Percentiles rank a stretch among this genome's conserved stretches.
phyloP scores from a whole-genome alignment of 257 asterid genomes.

The Nicotiana attenuata region DNA sequence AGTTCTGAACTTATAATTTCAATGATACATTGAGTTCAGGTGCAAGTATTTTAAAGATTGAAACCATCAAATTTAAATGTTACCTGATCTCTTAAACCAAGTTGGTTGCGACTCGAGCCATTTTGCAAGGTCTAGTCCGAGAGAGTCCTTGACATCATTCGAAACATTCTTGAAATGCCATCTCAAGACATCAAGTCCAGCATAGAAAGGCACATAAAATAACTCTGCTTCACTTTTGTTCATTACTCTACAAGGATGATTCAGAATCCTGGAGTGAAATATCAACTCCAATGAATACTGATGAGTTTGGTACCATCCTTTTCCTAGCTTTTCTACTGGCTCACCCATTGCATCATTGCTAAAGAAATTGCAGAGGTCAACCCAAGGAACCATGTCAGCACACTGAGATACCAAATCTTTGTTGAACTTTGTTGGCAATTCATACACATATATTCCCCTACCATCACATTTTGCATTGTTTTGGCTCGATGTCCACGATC shows the following conservation, averaged over 20 bases:
- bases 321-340: constrained; percentile 37
- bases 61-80: not conserved
- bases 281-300: constrained; percentile 71
- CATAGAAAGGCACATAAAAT: constrained; percentile 65
- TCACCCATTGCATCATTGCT: constrained; percentile 52
- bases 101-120: constrained; percentile 52
- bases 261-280: constrained; percentile 44
- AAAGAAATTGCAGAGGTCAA: constrained; percentile 37
- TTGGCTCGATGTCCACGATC: constrained; percentile 40
- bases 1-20: not conserved
- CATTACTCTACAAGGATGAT: constrained; percentile 62
- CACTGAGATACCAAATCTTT: constrained; percentile 50
- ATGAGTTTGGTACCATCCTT: constrained; percentile 56
- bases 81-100: constrained; percentile 47
- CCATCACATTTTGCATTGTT: not conserved
- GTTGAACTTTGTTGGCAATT: constrained; percentile 64
- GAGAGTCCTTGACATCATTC: constrained; percentile 42
- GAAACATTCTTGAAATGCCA: constrained; percentile 71
- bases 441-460: constrained; percentile 53
- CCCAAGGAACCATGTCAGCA: constrained; percentile 53
- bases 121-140: constrained; percentile 31
- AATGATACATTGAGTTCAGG: not conserved
- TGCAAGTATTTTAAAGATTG: not conserved
- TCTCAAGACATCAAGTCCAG: constrained; percentile 64
- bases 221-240: constrained; percentile 37